Base-by-base conservation (phyloP, 352 stramenopile genomes). In the Bremia lactucae region DNA sequence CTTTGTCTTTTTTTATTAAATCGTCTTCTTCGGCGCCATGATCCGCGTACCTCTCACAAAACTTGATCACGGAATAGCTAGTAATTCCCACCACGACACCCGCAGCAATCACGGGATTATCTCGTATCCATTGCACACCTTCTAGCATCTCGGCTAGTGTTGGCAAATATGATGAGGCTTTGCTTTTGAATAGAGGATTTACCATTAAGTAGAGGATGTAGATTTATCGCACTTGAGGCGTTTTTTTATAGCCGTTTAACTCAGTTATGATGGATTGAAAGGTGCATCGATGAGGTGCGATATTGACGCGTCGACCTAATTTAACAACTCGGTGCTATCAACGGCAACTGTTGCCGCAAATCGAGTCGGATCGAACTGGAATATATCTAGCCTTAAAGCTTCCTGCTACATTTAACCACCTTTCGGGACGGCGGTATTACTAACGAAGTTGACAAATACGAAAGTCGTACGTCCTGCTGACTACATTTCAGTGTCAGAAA, bases 11-110 rank as follows among this genome's bases (percentile, higher is more conserved):
- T 18, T 24, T 33, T 6, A 36, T 23, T 3, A 33, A 31, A 2
- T 53, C 50, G 24, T 55, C 51, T 5, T 75, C 66, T 13, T 49
- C 40, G 5, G 7, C 11, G 28, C 50, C 47, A 22, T 61, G 59
- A n/a, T 72, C 58, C 35, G 19, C 39, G 4, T 42, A 49, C 35
- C 61, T 46, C 10, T 75, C 68, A 26, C 83, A 81, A 60, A 84
- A 85, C 36, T 74, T 72, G 23, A 70, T 72, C 13, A 87, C 59
- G 0, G 72, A 82, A 34, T 81, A 75, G 49, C 70, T 78, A 2
- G 75, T 84, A 40, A 84, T 57, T 2, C 72, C 75, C 15, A 83
- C 72, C 16, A 80, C 61, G 44, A 80, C 72, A 2, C 70, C 71
- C 0, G 72, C 69, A 1, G 74, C 75, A 10, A 87, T 55, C 11